These are phyloP conservation scores for Aspergillus calidoustus DNA, from an alignment of 2,329 filamentous ascomycete species.

Conservation along the genomic window DNA sequence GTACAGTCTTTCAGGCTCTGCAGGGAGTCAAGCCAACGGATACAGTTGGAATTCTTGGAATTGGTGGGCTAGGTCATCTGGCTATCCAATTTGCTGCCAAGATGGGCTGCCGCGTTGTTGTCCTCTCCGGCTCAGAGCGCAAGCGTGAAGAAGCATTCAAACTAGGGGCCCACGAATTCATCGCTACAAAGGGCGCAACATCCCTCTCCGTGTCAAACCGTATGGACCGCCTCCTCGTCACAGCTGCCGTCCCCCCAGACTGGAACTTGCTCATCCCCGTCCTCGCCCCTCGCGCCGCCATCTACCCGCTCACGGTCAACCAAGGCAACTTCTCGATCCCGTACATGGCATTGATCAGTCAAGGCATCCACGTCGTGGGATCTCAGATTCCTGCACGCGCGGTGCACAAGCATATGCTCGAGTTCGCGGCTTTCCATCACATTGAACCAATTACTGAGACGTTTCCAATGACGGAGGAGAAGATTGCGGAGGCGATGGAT, in stretches of 20 bases:
- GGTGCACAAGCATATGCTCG: slow-evolving; percentile 20
- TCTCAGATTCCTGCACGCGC: slow-evolving; percentile 23
- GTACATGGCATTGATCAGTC: slow-evolving; percentile 28
- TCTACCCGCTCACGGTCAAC: slow-evolving; percentile 38
- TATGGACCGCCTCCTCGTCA: slow-evolving; percentile 37
- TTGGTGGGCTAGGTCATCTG: slow-evolving; percentile 75
- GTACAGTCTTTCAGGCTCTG: slow-evolving; percentile 59
- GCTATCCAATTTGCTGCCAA: slow-evolving; percentile 71
- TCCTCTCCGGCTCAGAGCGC: slow-evolving; percentile 32
- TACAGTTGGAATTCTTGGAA: slow-evolving; percentile 69
- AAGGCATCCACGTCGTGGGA: slow-evolving; percentile 29
- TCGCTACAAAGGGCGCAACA: slow-evolving; percentile 55
- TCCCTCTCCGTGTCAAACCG: neutral
- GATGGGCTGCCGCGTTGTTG: slow-evolving; percentile 64
- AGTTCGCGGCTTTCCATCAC: slow-evolving; percentile 23
- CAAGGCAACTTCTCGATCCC: slow-evolving; percentile 32
- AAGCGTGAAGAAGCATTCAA: slow-evolving; percentile 33
- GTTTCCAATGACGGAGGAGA: slow-evolving; percentile 25
- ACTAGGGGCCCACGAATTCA: slow-evolving; percentile 66
- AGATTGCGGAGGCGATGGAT: slow-evolving; percentile 18
- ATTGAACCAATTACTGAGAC: slow-evolving; percentile 25
- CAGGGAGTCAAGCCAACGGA: slow-evolving; percentile 67
- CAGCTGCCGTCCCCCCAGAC: slow-evolving; percentile 36
- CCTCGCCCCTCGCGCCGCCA: slow-evolving; percentile 34
- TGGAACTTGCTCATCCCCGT: slow-evolving; percentile 38